Conservation (phyloP, 1,284 basidiomycete genomes). For the Mycena citricolor region DNA sequence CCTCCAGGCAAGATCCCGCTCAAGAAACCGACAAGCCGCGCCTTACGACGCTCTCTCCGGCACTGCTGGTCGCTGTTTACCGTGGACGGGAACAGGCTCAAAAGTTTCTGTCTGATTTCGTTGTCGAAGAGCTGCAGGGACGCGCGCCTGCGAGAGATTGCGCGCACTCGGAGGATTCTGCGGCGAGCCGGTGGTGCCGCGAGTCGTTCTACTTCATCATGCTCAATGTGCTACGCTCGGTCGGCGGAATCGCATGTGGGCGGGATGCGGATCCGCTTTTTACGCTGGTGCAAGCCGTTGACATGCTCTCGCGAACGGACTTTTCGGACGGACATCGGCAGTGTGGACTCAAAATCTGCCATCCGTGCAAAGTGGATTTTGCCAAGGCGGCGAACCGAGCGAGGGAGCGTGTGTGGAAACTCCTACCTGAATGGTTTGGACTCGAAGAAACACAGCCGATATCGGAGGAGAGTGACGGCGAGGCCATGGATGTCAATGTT, state of each 20-base stretch:
- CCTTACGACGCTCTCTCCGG: conserved; percentile 39
- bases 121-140: conserved; percentile 51
- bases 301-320: conserved; percentile 69
- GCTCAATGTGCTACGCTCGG: conserved; percentile 65
- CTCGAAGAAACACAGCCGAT: too few relatives aligned
- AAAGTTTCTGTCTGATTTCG: conserved; percentile 59
- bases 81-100: conserved; percentile 65
- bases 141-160: conserved; percentile 52
- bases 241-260: conserved; percentile 68
- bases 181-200: conserved; percentile 43
- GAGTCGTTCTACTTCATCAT: conserved; percentile 75
- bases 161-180: conserved; percentile 25
- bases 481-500: too few relatives aligned
- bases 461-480: too few relatives aligned
- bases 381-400: conserved; percentile 48
- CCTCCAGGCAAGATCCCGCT: conserved; percentile 28
- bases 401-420: conserved; percentile 61
- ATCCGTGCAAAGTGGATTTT: conserved; percentile 62
- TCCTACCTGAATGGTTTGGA: conserved; percentile 67
- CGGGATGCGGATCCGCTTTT: conserved; percentile 72
- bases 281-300: conserved; percentile 61
- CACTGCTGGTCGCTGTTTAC: conserved; percentile 50
- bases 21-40: conserved; percentile 13
- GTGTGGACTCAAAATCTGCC: conserved; percentile 61
- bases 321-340: conserved; percentile 60